These are phyloP conservation scores for Phaffomyces opuntiae DNA, from an alignment of 805 yeast species.

Conservation along the genomic window DNA sequence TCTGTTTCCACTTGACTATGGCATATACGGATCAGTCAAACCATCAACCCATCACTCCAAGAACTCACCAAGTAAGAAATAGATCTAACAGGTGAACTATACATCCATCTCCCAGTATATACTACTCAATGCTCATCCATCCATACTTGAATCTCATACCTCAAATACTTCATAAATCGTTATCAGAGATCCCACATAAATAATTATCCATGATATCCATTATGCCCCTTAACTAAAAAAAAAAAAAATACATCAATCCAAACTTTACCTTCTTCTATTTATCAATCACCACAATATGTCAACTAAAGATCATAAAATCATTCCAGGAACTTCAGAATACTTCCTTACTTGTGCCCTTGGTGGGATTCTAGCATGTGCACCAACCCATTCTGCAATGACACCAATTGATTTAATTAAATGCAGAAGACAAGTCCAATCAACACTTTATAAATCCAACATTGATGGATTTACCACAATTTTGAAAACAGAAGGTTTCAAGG, in stretches of 20 bases:
- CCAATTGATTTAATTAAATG: conserved; percentile 93
- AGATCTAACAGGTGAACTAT: too few species aligned
- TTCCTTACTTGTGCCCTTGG: conserved; percentile 56
- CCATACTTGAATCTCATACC: too few species aligned
- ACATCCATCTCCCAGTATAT: too few species aligned
- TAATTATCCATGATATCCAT: neutral
- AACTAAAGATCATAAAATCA: conserved; percentile 5
- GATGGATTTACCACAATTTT: conserved; percentile 79
- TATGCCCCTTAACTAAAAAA: neutral
- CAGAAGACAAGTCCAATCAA: conserved; percentile 80
- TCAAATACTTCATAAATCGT: too few species aligned
- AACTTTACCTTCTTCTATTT: too few species aligned
- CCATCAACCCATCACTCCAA: too few species aligned
- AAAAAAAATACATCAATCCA: neutral
- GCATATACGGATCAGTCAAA: too few species aligned
- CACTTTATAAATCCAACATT: conserved; percentile 64
- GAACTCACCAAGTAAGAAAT: too few species aligned
- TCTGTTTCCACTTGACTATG: too few species aligned
- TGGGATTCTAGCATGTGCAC: conserved; percentile 84
- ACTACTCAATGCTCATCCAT: too few species aligned
- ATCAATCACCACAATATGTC: neutral
- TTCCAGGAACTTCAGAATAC: conserved; percentile 30
- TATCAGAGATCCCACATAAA: too few species aligned
- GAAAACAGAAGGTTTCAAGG: conserved; percentile 64
- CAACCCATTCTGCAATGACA: conserved; percentile 89